Conservation (phyloP, 2,329 filamentous ascomycete species). For the Tolypocladium album region DNA sequence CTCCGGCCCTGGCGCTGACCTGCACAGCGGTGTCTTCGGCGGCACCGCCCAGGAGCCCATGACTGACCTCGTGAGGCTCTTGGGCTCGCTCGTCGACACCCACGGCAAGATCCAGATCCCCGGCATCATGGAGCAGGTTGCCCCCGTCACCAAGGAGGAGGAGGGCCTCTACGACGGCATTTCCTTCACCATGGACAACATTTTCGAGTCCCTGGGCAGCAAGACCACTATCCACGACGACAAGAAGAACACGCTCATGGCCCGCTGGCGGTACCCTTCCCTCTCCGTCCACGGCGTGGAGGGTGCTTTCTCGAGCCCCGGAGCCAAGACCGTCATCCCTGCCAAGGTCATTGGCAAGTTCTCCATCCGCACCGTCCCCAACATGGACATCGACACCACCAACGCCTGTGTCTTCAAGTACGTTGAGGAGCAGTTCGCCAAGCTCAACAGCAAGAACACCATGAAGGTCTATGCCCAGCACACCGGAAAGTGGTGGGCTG, state of each 20-base stretch:
- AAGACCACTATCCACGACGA: slow-evolving; percentile 77
- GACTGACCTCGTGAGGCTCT: slow-evolving; percentile 81
- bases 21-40: slow-evolving; percentile 95
- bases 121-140: slow-evolving; percentile 90
- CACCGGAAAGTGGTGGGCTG: slow-evolving; percentile 97
- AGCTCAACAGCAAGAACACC: slow-evolving; percentile 86
- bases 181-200: slow-evolving; percentile 90
- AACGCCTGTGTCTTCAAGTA: slow-evolving; percentile 78
- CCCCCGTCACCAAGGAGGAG: slow-evolving; percentile 77
- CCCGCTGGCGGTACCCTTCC: slow-evolving; percentile 88
- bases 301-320: slow-evolving; percentile 84
- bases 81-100: slow-evolving; percentile 77
- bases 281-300: slow-evolving; percentile 91
- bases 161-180: slow-evolving; percentile 80
- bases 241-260: slow-evolving; percentile 91
- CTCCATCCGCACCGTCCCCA: slow-evolving; percentile 90
- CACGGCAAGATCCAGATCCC: slow-evolving; percentile 88
- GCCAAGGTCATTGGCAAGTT: slow-evolving; percentile 98
- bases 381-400: slow-evolving; percentile 91
- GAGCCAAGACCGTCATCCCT: slow-evolving; percentile 96
- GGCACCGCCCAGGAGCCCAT: slow-evolving; percentile 96
- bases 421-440: slow-evolving; percentile 74
- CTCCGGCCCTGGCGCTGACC: slow-evolving; percentile 81
- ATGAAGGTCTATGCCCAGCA: slow-evolving; percentile 75
- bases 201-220: slow-evolving; percentile 85